phyloP scores from a whole-genome alignment of 2,329 filamentous ascomycete species.

The Blumeriella jaapii region DNA sequence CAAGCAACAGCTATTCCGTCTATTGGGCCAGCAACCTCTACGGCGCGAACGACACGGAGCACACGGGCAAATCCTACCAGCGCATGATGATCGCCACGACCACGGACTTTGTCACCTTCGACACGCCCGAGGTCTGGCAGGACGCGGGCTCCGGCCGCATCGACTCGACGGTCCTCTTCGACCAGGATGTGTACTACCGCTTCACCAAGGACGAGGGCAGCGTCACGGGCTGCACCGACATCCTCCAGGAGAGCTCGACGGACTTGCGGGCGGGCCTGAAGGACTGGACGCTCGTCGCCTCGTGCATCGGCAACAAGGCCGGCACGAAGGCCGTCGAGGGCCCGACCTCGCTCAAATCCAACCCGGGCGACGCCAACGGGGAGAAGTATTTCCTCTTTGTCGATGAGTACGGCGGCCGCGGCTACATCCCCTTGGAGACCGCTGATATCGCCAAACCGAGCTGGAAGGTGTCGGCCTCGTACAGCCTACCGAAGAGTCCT shows the following conservation, averaged over 20 bases:
- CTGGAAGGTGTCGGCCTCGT: constrained; percentile 5
- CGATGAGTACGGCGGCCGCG: constrained; percentile 5
- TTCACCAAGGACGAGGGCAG: constrained; percentile 7
- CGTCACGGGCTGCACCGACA: constrained; percentile 5
- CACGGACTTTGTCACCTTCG: constrained; percentile 5
- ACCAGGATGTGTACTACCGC: constrained; percentile 4
- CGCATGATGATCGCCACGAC: constrained; percentile 6
- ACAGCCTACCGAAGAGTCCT: constrained; percentile 2
- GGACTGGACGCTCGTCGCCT: constrained; percentile 1
- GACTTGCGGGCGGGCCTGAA: neutral
- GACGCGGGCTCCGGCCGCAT: constrained; percentile 4
- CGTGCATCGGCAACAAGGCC: constrained; percentile 3
- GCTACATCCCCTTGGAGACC: constrained; percentile 7
- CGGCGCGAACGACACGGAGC: constrained; percentile 1
- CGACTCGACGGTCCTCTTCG: constrained; percentile 6
- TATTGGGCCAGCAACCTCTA: constrained; percentile 6
- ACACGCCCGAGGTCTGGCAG: constrained; percentile 5
- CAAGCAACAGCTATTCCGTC: constrained; percentile 1
- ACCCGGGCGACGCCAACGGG: constrained; percentile 5
- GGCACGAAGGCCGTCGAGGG: constrained; percentile 6
- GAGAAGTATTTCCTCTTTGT: constrained; percentile 6
- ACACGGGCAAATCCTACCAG: constrained; percentile 5
- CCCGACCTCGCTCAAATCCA: constrained; percentile 5
- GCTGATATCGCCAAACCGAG: neutral
- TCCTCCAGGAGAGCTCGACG: constrained; percentile 6